Evolutionary conservation across 352 stramenopile genomes (phyloP).

Genomic region (Phytophthora meadii): DNA sequence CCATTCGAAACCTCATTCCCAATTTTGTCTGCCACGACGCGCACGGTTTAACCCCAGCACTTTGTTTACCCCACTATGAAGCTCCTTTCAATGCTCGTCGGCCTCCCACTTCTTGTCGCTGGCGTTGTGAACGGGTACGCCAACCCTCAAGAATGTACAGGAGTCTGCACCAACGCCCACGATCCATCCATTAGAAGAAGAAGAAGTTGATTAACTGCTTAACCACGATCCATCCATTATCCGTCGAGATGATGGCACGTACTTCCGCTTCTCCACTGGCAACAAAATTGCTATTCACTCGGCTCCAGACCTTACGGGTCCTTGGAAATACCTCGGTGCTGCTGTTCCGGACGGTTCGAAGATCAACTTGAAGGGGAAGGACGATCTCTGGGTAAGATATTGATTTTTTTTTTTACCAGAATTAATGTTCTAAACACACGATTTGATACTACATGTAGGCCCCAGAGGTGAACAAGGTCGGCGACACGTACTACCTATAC

Average conservation of each 20-base stretch:
- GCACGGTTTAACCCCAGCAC: neutral
- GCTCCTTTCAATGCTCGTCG: slow-evolving; percentile 23
- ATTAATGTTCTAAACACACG: neutral
- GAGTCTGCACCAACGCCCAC: slow-evolving; percentile 50
- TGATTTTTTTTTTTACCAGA: no score
- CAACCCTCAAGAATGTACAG: slow-evolving; percentile 30
- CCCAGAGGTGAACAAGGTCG: slow-evolving; percentile 54
- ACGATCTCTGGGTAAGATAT: slow-evolving; percentile 27
- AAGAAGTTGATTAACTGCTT: no score
- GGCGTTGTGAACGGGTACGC: slow-evolving; percentile 29
- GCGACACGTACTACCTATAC: slow-evolving; percentile 62
- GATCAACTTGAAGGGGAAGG: slow-evolving; percentile 53
- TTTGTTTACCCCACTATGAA: slow-evolving; percentile 6
- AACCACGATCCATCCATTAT: slow-evolving; percentile 65
- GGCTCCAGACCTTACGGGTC: slow-evolving; percentile 42
- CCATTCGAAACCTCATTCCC: neutral
- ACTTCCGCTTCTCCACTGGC: slow-evolving; percentile 66
- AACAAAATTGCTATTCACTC: slow-evolving; percentile 61
- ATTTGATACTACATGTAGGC: slow-evolving; percentile 29
- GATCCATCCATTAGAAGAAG: slow-evolving; percentile 64
- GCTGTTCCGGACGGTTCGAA: slow-evolving; percentile 47
- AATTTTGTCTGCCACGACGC: slow-evolving; percentile 1
- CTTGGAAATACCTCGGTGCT: slow-evolving; percentile 54
- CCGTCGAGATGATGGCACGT: slow-evolving; percentile 51
- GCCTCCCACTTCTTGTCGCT: slow-evolving; percentile 13